These are phyloP conservation scores for Candolleomyces aberdarensis DNA, from an alignment of 768 basidiomycete genomes.

Conservation along the genomic window DNA sequence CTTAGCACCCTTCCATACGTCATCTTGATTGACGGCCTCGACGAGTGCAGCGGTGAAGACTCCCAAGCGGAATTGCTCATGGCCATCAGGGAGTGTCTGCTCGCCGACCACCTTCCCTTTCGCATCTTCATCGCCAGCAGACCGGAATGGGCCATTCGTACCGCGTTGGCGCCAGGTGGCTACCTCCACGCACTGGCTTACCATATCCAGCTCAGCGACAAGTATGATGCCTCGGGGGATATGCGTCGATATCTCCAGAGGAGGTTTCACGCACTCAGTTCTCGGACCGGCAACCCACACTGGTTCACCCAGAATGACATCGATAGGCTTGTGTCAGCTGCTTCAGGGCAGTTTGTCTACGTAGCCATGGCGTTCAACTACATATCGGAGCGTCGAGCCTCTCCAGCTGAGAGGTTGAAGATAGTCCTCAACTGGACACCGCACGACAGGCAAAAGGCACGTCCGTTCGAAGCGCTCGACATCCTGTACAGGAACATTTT, in stretches of 20 bases:
- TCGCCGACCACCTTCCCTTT: not conserved
- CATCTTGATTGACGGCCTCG: too few species aligned
- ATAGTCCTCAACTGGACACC: not conserved
- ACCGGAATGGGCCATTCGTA: too few species aligned
- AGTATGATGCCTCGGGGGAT: not conserved
- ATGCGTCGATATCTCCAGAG: not conserved
- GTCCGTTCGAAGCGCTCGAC: not conserved
- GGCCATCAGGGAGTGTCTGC: not conserved
- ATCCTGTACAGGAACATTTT: not conserved
- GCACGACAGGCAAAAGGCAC: not conserved
- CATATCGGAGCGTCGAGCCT: not conserved
- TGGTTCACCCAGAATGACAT: not conserved
- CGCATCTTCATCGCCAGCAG: not conserved
- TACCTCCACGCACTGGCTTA: not conserved
- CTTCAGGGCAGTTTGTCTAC: constrained; percentile 6
- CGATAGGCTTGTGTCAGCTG: not conserved
- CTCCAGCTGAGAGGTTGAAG: not conserved
- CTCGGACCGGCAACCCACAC: not conserved
- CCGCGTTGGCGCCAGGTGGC: not conserved
- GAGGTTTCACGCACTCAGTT: not conserved
- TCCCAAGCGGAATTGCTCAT: not conserved
- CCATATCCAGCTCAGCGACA: not conserved
- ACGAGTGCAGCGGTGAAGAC: too few species aligned
- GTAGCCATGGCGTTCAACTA: not conserved
- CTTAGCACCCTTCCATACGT: not conserved